A percentile compares a stretch with the other conserved stretches of the same genome.
phyloP scores from a whole-genome alignment of 441 rosid species.

The Euphorbia schlechtendalii region DNA sequence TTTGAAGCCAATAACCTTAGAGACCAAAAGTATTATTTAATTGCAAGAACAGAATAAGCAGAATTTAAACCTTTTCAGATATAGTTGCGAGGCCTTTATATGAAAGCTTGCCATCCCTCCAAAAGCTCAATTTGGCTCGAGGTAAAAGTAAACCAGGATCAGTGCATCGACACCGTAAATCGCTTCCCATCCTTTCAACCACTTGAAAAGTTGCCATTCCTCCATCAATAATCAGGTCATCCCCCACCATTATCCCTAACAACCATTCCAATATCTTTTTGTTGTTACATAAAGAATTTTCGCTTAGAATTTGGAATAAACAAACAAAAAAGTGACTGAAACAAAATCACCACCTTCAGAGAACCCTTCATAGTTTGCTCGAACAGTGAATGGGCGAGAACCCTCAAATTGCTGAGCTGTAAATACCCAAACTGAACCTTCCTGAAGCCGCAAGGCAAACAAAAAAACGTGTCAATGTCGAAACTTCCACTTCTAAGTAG shows the following conservation, averaged over 20 bases:
- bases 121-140: constrained; percentile 62
- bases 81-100: constrained; percentile 49
- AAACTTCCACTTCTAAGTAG: background rate
- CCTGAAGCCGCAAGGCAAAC: constrained; percentile 31
- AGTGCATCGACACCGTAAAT: constrained; percentile 53
- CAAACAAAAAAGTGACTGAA: no score
- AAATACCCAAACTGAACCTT: constrained; percentile 63
- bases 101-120: constrained; percentile 67
- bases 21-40: background rate
- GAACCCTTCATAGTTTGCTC: constrained; percentile 55
- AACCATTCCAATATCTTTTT: no score
- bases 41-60: constrained; percentile 11
- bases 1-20: background rate
- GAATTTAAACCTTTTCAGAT: constrained; percentile 41
- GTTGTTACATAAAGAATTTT: no score
- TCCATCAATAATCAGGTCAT: constrained; percentile 63
- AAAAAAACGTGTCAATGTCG: background rate
- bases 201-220: constrained; percentile 77
- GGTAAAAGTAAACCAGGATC: constrained; percentile 67
- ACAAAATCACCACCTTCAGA: constrained; percentile 43
- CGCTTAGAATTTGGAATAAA: no score
- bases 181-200: constrained; percentile 49
- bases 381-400: constrained; percentile 49
- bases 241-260: constrained; percentile 61
- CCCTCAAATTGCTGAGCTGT: constrained; percentile 44